These are phyloP conservation scores for Canavalia ensiformis DNA, from an alignment of 306 rosid genomes.

Conservation along the genomic window DNA sequence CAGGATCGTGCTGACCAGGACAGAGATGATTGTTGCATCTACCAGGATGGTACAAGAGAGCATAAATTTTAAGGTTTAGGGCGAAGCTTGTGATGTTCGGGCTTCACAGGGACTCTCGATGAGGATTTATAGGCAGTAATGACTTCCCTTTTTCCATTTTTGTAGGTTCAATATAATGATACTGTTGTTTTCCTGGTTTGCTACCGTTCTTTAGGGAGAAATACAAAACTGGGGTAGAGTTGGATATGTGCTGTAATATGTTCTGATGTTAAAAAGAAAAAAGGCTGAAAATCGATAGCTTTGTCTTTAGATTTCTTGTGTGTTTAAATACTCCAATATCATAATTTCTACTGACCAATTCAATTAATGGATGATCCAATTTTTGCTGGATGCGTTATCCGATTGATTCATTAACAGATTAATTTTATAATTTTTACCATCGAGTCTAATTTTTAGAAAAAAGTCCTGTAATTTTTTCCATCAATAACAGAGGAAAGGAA, in stretches of 20 bases:
- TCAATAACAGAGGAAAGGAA: no score
- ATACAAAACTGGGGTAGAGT: constrained; percentile 33
- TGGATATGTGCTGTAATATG: constrained; percentile 51
- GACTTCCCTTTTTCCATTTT: constrained; percentile 44
- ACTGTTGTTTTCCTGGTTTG: constrained; percentile 45
- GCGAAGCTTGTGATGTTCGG: constrained; percentile 35
- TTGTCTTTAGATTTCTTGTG: constrained; percentile 18
- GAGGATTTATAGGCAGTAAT: constrained; percentile 30
- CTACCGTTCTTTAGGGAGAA: constrained; percentile 32
- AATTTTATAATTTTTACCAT: not conserved
- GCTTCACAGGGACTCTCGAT: constrained; percentile 21
- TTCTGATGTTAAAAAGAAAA: constrained; percentile 39
- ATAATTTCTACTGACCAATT: constrained; percentile 27
- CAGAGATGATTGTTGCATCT: constrained; percentile 8
- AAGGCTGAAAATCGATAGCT: not conserved
- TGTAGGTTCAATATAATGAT: constrained; percentile 44
- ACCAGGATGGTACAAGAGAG: constrained; percentile 3
- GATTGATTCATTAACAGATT: constrained; percentile 20
- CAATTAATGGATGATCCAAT: constrained; percentile 30
- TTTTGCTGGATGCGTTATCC: not conserved
- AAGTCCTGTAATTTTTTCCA: no score
- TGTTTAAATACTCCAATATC: constrained; percentile 14
- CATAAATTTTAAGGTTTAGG: constrained; percentile 21
- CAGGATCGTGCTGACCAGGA: not conserved
- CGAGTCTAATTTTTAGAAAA: no score